A percentile compares a stretch with the other conserved stretches of the same genome.
Evolutionary conservation across 495 filamentous ascomycete genomes (phyloP).

Genomic region (Neurospora sp.): DNA sequence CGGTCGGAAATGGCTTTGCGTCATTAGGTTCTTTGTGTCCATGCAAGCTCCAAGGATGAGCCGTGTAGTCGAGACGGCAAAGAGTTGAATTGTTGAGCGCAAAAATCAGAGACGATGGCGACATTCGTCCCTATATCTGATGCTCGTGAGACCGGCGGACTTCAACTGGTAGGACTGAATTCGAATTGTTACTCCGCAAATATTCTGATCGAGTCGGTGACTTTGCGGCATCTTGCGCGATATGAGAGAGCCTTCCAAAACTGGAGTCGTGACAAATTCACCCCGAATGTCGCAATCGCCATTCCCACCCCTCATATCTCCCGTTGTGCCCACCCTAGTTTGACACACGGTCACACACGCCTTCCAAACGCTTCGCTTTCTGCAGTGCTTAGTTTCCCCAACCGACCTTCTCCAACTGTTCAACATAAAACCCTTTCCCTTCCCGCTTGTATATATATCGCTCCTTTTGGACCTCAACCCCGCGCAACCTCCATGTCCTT

Average conservation of each 20-base stretch:
- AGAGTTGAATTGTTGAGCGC: not conserved
- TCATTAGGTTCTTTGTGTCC: not conserved
- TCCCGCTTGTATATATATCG: not conserved
- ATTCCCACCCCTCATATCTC: not conserved
- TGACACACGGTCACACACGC: not conserved
- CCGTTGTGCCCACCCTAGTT: not conserved
- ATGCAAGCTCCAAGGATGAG: not conserved
- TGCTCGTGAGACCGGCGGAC: not conserved
- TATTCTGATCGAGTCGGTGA: not conserved
- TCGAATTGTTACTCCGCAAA: not conserved
- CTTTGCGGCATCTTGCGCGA: not conserved
- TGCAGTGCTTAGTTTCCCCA: not conserved
- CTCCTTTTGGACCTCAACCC: conserved; percentile 8
- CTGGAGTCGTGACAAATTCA: not conserved
- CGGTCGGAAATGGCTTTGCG: not conserved
- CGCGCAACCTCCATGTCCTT: conserved; percentile 54
- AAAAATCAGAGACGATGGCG: not conserved
- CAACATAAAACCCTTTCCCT: conserved; percentile 8
- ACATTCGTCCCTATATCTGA: not conserved
- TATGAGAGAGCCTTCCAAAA: not conserved
- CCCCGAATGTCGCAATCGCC: not conserved
- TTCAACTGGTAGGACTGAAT: not conserved
- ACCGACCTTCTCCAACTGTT: not conserved
- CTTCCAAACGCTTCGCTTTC: not conserved
- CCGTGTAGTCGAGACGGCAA: not conserved